phyloP scores from a whole-genome alignment of 2,329 filamentous ascomycete genomes.

The Xylariaceae sp. region DNA sequence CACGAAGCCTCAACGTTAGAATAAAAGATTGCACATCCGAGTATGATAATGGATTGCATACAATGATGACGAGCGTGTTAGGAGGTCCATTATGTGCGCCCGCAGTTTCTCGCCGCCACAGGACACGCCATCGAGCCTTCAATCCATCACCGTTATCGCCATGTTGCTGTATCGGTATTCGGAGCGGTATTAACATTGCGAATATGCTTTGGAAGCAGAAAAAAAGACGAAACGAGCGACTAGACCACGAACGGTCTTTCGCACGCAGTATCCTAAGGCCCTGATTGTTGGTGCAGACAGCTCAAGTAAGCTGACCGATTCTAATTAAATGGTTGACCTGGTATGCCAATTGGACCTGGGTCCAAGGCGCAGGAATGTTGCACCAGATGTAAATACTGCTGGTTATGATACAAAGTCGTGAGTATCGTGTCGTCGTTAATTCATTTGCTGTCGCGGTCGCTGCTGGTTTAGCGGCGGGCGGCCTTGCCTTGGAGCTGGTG shows the following conservation, averaged over 20 bases:
- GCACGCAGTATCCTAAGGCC: background rate
- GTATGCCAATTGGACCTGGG: slow-evolving; percentile 10
- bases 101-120: slow-evolving; percentile 3
- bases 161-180: slow-evolving; percentile 21
- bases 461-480: no score
- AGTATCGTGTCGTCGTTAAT: no score
- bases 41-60: slow-evolving; percentile 4
- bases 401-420: background rate
- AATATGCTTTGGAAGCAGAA: background rate
- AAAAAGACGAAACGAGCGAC: slow-evolving; percentile 20
- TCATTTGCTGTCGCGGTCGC: no score
- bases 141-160: slow-evolving; percentile 3
- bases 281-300: no score
- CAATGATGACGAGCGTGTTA: slow-evolving; percentile 11
- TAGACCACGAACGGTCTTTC: slow-evolving; percentile 4
- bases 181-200: slow-evolving; percentile 24
- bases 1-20: slow-evolving; percentile 3
- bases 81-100: background rate
- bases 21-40: background rate
- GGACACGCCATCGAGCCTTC: slow-evolving; percentile 3
- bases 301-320: slow-evolving; percentile 7
- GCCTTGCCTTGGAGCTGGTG: no score
- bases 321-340: background rate
- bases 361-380: slow-evolving; percentile 3
- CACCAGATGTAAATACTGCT: background rate